Evolutionary conservation across 2,329 filamentous ascomycete species (phyloP).

Genomic region (Colletotrichum shisoi): DNA sequence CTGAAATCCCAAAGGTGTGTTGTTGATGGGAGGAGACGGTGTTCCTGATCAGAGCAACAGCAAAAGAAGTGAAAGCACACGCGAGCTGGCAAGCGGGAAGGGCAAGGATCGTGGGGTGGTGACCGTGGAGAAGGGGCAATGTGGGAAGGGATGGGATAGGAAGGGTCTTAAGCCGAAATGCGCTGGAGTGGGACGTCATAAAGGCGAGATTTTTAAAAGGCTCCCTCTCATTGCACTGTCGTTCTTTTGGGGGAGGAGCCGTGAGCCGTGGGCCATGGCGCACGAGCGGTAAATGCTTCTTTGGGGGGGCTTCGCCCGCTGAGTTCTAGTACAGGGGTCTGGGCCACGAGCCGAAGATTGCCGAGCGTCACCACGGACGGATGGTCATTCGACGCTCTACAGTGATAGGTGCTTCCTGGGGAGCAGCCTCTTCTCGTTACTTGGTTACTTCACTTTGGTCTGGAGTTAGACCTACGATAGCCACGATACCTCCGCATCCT

Average conservation of each 20-base stretch:
- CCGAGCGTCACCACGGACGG: constrained; percentile 34
- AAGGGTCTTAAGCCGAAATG: constrained; percentile 36
- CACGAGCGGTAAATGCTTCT: constrained; percentile 25
- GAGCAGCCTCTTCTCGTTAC: neutral
- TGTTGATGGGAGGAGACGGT: neutral
- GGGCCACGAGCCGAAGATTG: constrained; percentile 39
- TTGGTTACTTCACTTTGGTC: neutral
- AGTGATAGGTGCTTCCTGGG: neutral
- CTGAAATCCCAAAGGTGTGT: neutral
- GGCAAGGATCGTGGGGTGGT: constrained; percentile 33
- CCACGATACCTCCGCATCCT: constrained; percentile 13
- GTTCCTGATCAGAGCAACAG: neutral
- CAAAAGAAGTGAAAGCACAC: constrained; percentile 1
- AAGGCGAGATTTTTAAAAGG: constrained; percentile 38
- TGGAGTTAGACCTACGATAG: constrained; percentile 8
- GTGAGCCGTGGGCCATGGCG: constrained; percentile 14
- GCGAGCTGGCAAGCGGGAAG: neutral
- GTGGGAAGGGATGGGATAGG: constrained; percentile 28
- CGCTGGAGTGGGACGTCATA: constrained; percentile 38
- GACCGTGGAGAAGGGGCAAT: constrained; percentile 30
- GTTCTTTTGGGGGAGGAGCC: constrained; percentile 17
- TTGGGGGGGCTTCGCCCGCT: constrained; percentile 2
- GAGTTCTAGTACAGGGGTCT: constrained; percentile 35
- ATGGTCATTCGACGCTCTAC: constrained; percentile 17
- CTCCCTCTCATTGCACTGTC: constrained; percentile 35